A percentile compares a stretch with the other conserved stretches of the same genome.
Conservation (phyloP, 208 protist species). For the Trichomonas tenax region DNA sequence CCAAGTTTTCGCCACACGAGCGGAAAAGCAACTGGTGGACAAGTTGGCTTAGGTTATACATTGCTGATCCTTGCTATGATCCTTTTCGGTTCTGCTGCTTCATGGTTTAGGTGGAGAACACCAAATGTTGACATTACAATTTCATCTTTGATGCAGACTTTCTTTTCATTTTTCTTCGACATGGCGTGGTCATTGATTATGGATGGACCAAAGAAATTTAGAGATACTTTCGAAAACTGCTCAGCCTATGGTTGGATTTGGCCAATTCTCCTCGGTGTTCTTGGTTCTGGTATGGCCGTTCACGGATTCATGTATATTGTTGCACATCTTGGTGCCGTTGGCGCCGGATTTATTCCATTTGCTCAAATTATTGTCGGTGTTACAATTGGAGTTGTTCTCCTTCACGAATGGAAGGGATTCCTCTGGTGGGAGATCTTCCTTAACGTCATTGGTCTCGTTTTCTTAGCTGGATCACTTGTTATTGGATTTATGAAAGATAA, state of each 20-base stretch:
- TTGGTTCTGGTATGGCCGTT: conserved; percentile 11
- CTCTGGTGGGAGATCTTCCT: background rate
- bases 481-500: background rate
- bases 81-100: background rate
- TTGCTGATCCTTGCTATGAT: background rate
- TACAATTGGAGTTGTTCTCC: background rate
- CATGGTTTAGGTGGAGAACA: background rate
- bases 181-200: background rate
- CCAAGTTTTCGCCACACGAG: background rate
- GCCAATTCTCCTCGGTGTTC: background rate
- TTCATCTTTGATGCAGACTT: background rate
- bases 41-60: background rate
- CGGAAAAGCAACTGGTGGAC: no score
- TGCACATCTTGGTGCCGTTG: background rate
- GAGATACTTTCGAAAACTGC: background rate
- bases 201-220: background rate
- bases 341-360: conserved; percentile 2
- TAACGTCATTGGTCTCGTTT: background rate
- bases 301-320: conserved; percentile 20
- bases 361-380: conserved; percentile 5
- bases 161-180: background rate
- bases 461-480: background rate
- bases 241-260: background rate
- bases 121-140: background rate
- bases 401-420: background rate